These are phyloP conservation scores for Phanerochaete carnosa DNA, from an alignment of 768 basidiomycete genomes.

Conservation along the genomic window DNA sequence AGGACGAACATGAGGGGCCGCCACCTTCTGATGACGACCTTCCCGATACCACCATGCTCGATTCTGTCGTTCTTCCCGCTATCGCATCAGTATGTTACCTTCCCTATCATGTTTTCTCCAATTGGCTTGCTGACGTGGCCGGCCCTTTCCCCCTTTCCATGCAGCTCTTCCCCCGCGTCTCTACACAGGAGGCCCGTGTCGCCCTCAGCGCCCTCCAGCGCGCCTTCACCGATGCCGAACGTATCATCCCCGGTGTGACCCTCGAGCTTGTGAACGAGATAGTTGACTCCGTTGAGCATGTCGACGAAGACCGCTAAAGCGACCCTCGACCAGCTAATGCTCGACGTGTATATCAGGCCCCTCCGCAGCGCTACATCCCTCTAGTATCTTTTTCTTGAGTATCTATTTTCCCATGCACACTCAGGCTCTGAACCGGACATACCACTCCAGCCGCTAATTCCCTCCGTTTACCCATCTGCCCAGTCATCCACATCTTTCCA, in stretches of 20 bases:
- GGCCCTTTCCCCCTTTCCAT: not conserved
- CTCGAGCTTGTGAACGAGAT: slow-evolving; percentile 92
- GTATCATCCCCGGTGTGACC: slow-evolving; percentile 92
- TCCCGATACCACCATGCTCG: slow-evolving; percentile 89
- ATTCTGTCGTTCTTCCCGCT: slow-evolving; percentile 94
- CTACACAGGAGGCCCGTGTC: slow-evolving; percentile 87
- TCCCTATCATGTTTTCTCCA: not conserved
- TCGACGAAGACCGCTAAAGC: slow-evolving; percentile 66
- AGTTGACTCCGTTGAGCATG: slow-evolving; percentile 88
- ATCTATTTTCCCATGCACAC: not conserved
- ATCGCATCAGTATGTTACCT: slow-evolving; percentile 77
- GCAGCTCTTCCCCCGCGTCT: slow-evolving; percentile 89
- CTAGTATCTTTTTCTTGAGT: not conserved
- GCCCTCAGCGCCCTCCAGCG: slow-evolving; percentile 83
- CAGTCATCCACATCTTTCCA: not conserved
- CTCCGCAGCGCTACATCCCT: not conserved
- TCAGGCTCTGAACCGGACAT: slow-evolving; percentile 4
- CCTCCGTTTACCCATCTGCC: not conserved
- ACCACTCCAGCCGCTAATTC: slow-evolving; percentile 4
- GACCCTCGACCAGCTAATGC: not conserved
- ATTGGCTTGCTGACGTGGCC: no score
- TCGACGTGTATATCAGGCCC: not conserved
- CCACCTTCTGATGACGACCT: slow-evolving; percentile 41
- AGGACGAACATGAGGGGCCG: slow-evolving; percentile 40
- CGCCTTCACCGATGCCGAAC: slow-evolving; percentile 93